Conservation (phyloP, 202 grass and related monocot species). For the Miscanthus sacchariflorus region DNA sequence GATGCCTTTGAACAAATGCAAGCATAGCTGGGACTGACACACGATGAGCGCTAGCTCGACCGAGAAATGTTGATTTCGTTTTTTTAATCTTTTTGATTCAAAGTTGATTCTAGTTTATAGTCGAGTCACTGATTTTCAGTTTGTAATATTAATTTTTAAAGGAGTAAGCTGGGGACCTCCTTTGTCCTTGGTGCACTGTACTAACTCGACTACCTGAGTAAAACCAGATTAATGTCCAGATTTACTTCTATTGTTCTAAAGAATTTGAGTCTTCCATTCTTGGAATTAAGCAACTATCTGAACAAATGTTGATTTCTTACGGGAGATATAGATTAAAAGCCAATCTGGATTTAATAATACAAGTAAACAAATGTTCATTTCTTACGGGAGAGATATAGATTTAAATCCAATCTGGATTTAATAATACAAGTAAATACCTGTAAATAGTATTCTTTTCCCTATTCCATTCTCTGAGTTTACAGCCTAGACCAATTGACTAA, state of each 20-base stretch:
- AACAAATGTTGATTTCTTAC: not conserved
- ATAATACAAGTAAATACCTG: no score
- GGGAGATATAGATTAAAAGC: no score
- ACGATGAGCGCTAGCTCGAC: not conserved
- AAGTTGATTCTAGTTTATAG: not conserved
- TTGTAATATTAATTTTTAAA: not conserved
- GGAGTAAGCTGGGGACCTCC: not conserved
- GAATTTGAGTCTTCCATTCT: not conserved
- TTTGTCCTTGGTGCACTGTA: not conserved
- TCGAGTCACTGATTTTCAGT: not conserved
- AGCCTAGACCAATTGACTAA: not conserved
- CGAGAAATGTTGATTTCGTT: not conserved
- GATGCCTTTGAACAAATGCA: not conserved
- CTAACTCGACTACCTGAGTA: not conserved
- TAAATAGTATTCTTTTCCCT: no score
- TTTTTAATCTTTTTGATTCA: not conserved
- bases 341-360: no score
- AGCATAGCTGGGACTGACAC: not conserved
- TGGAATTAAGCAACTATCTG: slow-evolving; percentile 18
- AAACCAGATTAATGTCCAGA: not conserved
- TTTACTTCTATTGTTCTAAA: not conserved
- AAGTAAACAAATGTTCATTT: not conserved
- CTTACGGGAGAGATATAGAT: no score
- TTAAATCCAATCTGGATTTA: no score
- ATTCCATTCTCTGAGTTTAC: not conserved